Evolutionary conservation across 2,329 filamentous ascomycete genomes (phyloP).

Genomic region (Blastomyces emzantsi): DNA sequence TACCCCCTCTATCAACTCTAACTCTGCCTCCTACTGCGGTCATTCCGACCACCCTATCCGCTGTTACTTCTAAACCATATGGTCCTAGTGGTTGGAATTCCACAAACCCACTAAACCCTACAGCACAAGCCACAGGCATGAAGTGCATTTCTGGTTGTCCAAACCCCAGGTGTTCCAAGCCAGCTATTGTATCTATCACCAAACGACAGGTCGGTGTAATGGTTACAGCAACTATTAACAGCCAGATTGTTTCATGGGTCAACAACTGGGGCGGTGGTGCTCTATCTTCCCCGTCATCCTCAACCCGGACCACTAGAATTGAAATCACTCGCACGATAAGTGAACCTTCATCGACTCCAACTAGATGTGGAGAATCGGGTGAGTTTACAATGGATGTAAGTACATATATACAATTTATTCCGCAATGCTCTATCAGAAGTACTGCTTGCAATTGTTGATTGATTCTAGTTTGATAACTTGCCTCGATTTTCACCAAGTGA

Average conservation of each 20-base stretch:
- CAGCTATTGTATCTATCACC: neutral
- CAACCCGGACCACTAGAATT: neutral
- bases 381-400: slow-evolving; percentile 18
- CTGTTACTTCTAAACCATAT: neutral
- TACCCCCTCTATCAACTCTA: neutral
- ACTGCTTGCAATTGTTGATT: neutral
- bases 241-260: slow-evolving; percentile 11
- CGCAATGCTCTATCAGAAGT: neutral
- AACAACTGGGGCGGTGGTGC: slow-evolving; percentile 6
- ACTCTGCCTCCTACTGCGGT: neutral
- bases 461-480: slow-evolving; percentile 23
- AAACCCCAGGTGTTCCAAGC: neutral
- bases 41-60: neutral
- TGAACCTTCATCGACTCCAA: slow-evolving; percentile 6
- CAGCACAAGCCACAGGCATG: neutral
- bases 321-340: neutral
- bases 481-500: slow-evolving; percentile 19
- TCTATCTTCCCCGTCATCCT: neutral
- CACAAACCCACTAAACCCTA: neutral
- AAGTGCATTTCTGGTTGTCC: neutral
- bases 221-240: slow-evolving; percentile 10
- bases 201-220: slow-evolving; percentile 9
- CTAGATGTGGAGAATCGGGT: slow-evolving; percentile 15
- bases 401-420: neutral
- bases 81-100: slow-evolving; percentile 7